Base-by-base conservation (phyloP, 78 protist genomes). In the Dictyostelium citrinum region DNA sequence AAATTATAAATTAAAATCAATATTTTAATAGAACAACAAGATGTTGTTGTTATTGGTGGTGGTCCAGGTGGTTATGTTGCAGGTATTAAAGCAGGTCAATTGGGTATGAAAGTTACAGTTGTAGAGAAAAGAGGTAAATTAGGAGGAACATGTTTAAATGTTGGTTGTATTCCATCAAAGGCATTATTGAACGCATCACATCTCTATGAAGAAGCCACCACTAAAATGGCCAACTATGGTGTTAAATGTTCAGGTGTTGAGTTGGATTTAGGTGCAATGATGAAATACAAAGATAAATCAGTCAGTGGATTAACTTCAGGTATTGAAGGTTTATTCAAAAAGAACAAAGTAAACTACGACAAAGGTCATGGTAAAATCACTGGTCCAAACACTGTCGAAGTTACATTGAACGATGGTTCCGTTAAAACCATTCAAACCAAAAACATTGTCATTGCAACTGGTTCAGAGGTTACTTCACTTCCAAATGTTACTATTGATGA, bases 31-130 rank as follows among this genome's bases (percentile, higher is more conserved):
- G 83, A 58, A 14, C 93, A 95, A 83, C 82, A 95, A 46, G 99
- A 99, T 67, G 92, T 98, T 17, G 99, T 96, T 2, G 91, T 99
- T 58, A 95, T 99, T 78, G 99, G 99, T 17, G 99, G 99, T 14
- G 99, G 99, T 5, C 99, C 99, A 20, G 99, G 99, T 46, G 99
- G 99, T 37, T 99, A 99, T 90, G 99, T 99, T n/a, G 99, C 99
- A 16, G 99, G 99, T 39, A 98, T 99, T 90, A 98, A 98, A 84
- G 99, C 99, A n/a, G 99, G 98, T 22, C 99, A 99, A 96, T 95
- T 98, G 33, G 99, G 99, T 12, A 67, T 98, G 77, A 97, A 98
- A 86, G 96, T 85, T 17, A 41, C 85, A 51, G 83, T 82, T 45
- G 84, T 95, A 11, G 91, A 81, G 24, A 67, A 39, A 99, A 98